Evolutionary conservation across 495 filamentous ascomycete species (phyloP), one percentile per base, ranked within the genome.

Genomic region (Lasiosphaeria ovina): DNA sequence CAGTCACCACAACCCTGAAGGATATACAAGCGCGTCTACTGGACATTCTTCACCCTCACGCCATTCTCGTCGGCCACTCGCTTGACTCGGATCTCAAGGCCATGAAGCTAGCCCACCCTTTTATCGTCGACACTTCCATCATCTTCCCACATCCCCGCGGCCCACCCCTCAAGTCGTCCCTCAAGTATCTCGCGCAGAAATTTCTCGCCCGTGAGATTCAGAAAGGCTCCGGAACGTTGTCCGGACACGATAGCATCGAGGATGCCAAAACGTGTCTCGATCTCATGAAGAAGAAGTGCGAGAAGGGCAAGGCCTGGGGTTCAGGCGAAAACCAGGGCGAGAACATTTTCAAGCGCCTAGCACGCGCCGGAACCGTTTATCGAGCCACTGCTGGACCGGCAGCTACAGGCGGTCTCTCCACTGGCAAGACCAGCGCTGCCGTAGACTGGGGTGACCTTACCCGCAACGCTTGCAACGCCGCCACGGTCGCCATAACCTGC

Each of bases 251-350:
- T 79, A 91, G 89, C 34, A 82, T 96, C 66, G 95, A 98, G 75
- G 94, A 98, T 69, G 90, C 94, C 12, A 84, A 80, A 49, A 91
- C 94, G 3, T 93, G 90, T 58, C 83, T 98, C 14, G 95, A 98
- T 63, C 85, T 98, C 1, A 85, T 97, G 9, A 96, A 93, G 69
- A 85, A 90, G 71, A 98, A 98, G 72, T 97, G 95, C 70, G 92
- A 97, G 66, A 91, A 89, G 66, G 94, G 95, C 45, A 86, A 86
- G 51, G 74, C 75, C 36, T 98, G 92, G 87, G 94, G 91, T 8
- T 88, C 86, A 0, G 83, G 80, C 54, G 92, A 93, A 31, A 77
- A 82, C 5, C 86, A 82, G 45, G 85, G 83, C 24, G 94, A 98
- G 69, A 89, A 88, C 56, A 87, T 98, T 42, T 98, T 97, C 80